Percentiles rank a stretch among this genome's conserved stretches.
Evolutionary conservation across 345 rosid genomes (phyloP).

Genomic region (Camelina hispida): DNA sequence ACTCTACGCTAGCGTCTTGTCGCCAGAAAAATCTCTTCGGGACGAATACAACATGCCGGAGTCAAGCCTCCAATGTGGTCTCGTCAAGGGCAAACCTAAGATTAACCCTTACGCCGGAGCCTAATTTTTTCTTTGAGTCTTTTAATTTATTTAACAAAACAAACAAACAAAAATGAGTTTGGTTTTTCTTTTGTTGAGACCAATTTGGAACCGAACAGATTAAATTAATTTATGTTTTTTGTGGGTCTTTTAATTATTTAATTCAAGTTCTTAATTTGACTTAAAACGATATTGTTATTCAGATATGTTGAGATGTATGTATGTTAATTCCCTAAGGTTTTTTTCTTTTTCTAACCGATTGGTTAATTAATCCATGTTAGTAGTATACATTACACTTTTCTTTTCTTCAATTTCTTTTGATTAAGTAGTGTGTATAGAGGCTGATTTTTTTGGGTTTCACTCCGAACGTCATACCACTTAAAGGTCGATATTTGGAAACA

Average conservation of each 20-base stretch:
- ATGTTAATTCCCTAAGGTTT: slow-evolving; percentile 7
- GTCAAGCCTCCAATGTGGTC: slow-evolving; percentile 61
- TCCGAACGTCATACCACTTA: too few relatives aligned
- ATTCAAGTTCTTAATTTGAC: slow-evolving; percentile 30
- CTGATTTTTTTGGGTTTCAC: too few relatives aligned
- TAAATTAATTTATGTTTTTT: slow-evolving; percentile 23
- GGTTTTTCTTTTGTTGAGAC: slow-evolving; percentile 30
- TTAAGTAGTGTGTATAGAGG: too few relatives aligned
- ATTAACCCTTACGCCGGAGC: slow-evolving; percentile 63
- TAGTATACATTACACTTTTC: background rate
- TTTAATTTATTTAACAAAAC: background rate
- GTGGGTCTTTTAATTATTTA: slow-evolving; percentile 35
- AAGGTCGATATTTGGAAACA: too few relatives aligned
- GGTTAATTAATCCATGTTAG: background rate
- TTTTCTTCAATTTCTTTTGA: background rate
- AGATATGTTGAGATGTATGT: slow-evolving; percentile 29
- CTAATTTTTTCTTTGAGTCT: slow-evolving; percentile 15
- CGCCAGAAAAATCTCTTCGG: slow-evolving; percentile 69
- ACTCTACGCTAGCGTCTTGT: slow-evolving; percentile 66
- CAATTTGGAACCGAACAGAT: slow-evolving; percentile 29
- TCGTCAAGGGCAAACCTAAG: slow-evolving; percentile 53
- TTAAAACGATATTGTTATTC: slow-evolving; percentile 18
- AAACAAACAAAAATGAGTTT: slow-evolving; percentile 17
- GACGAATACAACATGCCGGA: slow-evolving; percentile 90
- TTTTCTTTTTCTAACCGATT: slow-evolving; percentile 3